Evolutionary conservation across 768 basidiomycete genomes (phyloP), one percentile per base, ranked within the genome.

Genomic region (Dentipellis sp.): DNA sequence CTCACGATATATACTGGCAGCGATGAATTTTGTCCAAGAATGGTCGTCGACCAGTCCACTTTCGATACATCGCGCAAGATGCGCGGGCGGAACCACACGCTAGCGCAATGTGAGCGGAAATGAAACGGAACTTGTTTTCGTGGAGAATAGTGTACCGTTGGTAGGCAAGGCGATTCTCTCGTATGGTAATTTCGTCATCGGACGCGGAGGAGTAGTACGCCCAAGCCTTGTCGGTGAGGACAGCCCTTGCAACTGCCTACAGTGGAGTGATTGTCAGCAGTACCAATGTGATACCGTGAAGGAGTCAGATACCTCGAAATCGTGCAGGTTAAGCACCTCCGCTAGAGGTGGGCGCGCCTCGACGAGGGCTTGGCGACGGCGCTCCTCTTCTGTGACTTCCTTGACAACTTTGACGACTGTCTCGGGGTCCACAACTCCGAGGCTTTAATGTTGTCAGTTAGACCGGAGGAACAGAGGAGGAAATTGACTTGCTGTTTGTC

Each of bases 191-290:
- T 69, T 95, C 92, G 62, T 97, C 94, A 66, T 97, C 94, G 10
- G 94, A 85, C 17, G 94, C 93, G n/a, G 91, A 93, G 1, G 88
- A 91, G 66, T 97, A 94, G 67, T 94, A 94, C 3, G 92, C 94
- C 94, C 94, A 95, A 0, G 91, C 91, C 66, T 91, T 90, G 38
- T 86, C 84, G 1, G 83, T 71, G 74, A 97, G 83, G 10, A 90
- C 85, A 62, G 74, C 74, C 68, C 79, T 86, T 12, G 92, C 93
- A 53, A 97, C 83, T 23, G 87, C 79, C 88, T 91, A 56, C 34
- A 52, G 59, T 35, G 60, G 49, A 22, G 49, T 35, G 16, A 35
- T 35, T 11, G 42, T 21, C 50, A 51, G 8, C 17, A 21, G 16
- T 22, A 38, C 48, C 12, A 22, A 16, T 49, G 39, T 29, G 47